Evolutionary conservation across 2,329 filamentous ascomycete species (phyloP), one percentile per base, ranked within the genome.

Genomic region (Alternaria arbusti): DNA sequence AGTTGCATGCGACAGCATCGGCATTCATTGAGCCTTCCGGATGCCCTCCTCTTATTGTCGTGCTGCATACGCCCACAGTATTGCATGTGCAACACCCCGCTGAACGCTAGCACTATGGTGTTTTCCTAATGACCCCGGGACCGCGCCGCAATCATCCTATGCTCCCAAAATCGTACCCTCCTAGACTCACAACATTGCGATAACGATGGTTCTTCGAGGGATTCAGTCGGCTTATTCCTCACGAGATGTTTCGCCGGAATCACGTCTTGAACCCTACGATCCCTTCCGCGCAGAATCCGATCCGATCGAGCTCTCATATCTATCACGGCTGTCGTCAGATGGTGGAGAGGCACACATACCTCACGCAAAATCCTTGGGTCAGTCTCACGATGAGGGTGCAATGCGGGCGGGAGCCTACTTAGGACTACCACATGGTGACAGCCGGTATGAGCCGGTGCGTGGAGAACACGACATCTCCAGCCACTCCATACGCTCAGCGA

Each of bases 231-330:
- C 65, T 13, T 64, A 65, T 51, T 74, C 70, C 20, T 75, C 74
- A 26, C 70, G 69, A 51, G 66, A 70, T 15, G 51, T 61, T 11
- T 79, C 77, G 6, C 73, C 74, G 30, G 69, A 73, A 17, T 59
- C 66, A 28, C 71, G 61, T 54, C 59, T 64, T 23, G 66, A 70
- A 28, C 65, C 44, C 4, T 74, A 77, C 67, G 74, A 77, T 61
- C 72, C 75, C 3, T 74, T 75, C 58, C 69, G 69, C 25, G 55
- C 72, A 36, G 71, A 68, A 11, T 36, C 66, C 52, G 74, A 79
- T 36, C 70, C 69, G n/a, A 70, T 78, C 51, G 74, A 78, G 52
- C 72, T 78, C 67, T 67, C 71, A 20, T 63, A 66, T 54, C 30
- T 74, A 12, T 54, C 66, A 10, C 66, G 58, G 47, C 62, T 63